phyloP scores from a whole-genome alignment of 139 green algal species.

The Volvox reticuliferus region DNA sequence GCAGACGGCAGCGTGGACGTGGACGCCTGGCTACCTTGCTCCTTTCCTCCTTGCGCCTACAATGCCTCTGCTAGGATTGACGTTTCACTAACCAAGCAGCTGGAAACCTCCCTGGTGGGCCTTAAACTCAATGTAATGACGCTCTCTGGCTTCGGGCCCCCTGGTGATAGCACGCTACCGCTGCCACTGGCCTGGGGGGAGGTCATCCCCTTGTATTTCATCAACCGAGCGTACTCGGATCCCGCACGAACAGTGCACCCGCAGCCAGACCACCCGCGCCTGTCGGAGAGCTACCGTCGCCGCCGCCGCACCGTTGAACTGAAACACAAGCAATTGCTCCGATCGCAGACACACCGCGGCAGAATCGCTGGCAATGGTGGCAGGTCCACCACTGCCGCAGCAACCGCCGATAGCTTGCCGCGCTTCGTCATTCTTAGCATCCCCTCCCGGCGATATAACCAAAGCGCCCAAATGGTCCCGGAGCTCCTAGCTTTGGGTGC shows the following conservation, averaged over 20 bases:
- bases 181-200: constrained; percentile 41
- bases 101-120: neutral
- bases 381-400: neutral
- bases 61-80: neutral
- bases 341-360: no score
- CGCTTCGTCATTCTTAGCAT: neutral
- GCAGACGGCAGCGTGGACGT: neutral
- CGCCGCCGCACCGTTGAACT: neutral
- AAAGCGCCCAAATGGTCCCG: constrained; percentile 24
- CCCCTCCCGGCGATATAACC: constrained; percentile 22
- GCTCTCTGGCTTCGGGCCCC: constrained; percentile 31
- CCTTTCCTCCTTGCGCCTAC: constrained; percentile 29
- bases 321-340: no score
- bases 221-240: neutral
- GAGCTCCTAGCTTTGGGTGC: constrained; percentile 27
- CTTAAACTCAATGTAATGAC: neutral
- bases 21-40: neutral
- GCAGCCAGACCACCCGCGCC: neutral
- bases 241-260: no score
- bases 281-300: neutral
- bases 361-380: neutral
- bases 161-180: neutral
- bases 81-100: neutral
- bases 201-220: constrained; percentile 35
- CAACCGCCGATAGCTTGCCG: neutral